These are phyloP conservation scores for Pyrenopolyporus hunteri DNA, from an alignment of 495 filamentous ascomycete species.

Conservation along the genomic window DNA sequence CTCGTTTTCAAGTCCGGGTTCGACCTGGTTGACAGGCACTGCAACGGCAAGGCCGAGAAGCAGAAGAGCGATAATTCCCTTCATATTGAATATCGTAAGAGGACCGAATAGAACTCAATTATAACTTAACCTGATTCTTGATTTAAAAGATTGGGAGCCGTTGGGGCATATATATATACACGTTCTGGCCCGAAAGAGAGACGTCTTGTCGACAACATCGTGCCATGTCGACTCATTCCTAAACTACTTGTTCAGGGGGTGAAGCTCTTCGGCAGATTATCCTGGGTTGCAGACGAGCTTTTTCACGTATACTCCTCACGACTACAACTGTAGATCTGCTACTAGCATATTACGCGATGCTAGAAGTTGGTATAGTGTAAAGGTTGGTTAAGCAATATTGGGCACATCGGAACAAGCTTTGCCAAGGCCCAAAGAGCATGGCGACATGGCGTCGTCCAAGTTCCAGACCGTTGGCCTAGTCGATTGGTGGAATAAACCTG, in stretches of 20 bases:
- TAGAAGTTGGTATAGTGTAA: constrained; percentile 1
- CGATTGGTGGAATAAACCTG: constrained; percentile 54
- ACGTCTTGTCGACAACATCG: not conserved
- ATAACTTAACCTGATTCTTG: not conserved
- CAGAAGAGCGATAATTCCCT: constrained; percentile 30
- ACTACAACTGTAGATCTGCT: constrained; percentile 2
- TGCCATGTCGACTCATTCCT: not conserved
- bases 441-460: constrained; percentile 5
- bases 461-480: constrained; percentile 12
- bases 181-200: constrained; percentile 3
- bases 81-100: constrained; percentile 18
- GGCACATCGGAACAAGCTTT: constrained; percentile 33
- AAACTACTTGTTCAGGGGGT: constrained; percentile 9
- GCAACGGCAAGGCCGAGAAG: constrained; percentile 29
- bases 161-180: constrained; percentile 27
- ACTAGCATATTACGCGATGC: constrained; percentile 1
- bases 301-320: constrained; percentile 4
- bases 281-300: not conserved
- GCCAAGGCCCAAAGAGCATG: constrained; percentile 28
- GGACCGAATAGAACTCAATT: not conserved
- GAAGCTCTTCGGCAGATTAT: constrained; percentile 19
- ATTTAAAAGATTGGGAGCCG: not conserved
- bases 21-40: constrained; percentile 17
- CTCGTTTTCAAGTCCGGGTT: not conserved
- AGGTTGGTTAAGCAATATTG: constrained; percentile 9